Evolutionary conservation across 768 basidiomycete species (phyloP).

Genomic region (Kwoniella mangroviensis): DNA sequence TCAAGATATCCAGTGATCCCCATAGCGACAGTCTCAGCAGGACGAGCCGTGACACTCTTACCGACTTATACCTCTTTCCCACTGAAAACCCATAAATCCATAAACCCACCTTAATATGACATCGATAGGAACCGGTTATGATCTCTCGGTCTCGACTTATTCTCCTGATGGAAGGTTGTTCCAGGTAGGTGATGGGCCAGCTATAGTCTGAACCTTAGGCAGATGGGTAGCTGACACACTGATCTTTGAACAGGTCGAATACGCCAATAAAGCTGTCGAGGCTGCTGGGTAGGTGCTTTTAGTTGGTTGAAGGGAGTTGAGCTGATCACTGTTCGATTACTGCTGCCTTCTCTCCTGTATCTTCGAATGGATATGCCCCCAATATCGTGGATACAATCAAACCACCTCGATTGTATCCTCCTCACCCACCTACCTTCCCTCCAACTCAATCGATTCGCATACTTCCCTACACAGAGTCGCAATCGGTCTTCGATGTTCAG

Average conservation of each 20-base stretch:
- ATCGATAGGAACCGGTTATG: slow-evolving; percentile 98
- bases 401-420: too few species aligned
- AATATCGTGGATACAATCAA: too few species aligned
- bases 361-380: too few species aligned
- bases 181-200: slow-evolving; percentile 66
- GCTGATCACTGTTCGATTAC: neutral
- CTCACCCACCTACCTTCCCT: too few species aligned
- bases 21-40: too few species aligned
- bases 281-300: slow-evolving; percentile 81
- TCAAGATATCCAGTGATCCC: too few species aligned
- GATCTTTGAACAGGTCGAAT: slow-evolving; percentile 76
- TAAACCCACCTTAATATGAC: slow-evolving; percentile 67
- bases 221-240: neutral
- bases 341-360: too few species aligned
- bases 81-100: neutral
- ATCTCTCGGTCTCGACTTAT: slow-evolving; percentile 63
- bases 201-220: neutral
- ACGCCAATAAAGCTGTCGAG: slow-evolving; percentile 97
- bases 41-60: too few species aligned
- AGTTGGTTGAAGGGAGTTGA: neutral
- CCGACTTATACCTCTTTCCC: too few species aligned
- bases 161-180: slow-evolving; percentile 95
- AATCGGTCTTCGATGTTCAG: slow-evolving; percentile 93
- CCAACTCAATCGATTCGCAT: neutral
- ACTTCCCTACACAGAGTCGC: slow-evolving; percentile 69